A percentile compares a stretch with the other conserved stretches of the same genome.
Evolutionary conservation across 192 early-diverging fungal genomes (phyloP).

Genomic region (Coemansia sp.): DNA sequence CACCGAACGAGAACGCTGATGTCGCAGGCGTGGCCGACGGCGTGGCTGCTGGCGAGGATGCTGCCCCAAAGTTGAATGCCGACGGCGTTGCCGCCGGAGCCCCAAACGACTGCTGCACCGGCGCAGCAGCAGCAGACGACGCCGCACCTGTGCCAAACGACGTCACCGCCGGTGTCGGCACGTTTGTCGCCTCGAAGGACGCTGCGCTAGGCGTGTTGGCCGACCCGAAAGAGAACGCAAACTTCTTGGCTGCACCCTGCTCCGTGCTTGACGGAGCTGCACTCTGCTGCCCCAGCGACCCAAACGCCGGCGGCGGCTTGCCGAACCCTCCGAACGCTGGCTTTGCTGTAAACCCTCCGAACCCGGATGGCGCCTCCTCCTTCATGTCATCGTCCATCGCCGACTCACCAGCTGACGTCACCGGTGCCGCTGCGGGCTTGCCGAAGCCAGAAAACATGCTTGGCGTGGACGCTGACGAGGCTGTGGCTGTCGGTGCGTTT

Average conservation of each 20-base stretch:
- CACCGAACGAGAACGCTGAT: conserved; percentile 21
- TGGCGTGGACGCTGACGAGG: conserved; percentile 6
- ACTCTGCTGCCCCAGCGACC: neutral
- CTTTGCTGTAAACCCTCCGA: conserved; percentile 4
- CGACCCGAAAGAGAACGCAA: conserved; percentile 24
- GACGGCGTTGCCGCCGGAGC: conserved; percentile 36
- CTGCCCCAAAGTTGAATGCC: conserved; percentile 31
- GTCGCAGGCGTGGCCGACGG: conserved; percentile 20
- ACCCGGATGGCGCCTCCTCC: neutral
- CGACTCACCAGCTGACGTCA: neutral
- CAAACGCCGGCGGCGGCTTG: conserved; percentile 10
- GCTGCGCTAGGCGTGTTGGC: conserved; percentile 48
- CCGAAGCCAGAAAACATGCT: conserved; percentile 20
- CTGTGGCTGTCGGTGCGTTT: neutral
- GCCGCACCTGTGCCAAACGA: conserved; percentile 25
- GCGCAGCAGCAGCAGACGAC: neutral
- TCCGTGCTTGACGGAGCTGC: conserved; percentile 1
- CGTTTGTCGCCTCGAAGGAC: conserved; percentile 34
- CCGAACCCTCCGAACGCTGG: conserved; percentile 11
- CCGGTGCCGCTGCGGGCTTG: conserved; percentile 4
- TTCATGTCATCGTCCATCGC: neutral
- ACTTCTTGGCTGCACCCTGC: conserved; percentile 26
- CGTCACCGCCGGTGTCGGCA: conserved; percentile 33
- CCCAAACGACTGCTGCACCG: conserved; percentile 40
- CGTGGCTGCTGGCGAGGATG: conserved; percentile 30